Evolutionary conservation across 2,329 filamentous ascomycete genomes (phyloP), one percentile per base, ranked within the genome.

Genomic region (Cadophora gregata): DNA sequence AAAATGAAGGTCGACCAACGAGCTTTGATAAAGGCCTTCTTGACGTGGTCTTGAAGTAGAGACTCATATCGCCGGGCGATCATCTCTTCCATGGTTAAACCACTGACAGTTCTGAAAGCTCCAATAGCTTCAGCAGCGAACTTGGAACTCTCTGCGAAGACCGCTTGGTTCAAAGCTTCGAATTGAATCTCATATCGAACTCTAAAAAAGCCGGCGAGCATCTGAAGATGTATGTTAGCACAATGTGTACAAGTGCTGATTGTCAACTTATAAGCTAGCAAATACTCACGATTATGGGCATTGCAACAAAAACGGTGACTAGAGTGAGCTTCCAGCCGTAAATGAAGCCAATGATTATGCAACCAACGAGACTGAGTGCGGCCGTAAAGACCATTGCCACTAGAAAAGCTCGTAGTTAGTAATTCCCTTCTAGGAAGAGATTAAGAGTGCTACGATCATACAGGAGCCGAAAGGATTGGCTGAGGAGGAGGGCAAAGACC

Each of bases 271-370:
- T 21, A 4, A 24, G 29, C 31, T 36, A 9, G 3, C 27, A 24
- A 29, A 19, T 10, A 45, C 56, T 59, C 38, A 59, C 56, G 3
- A 86, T 81, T 8, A 83, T 76, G 1, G 85, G 85, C 63, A 86
- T 75, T 0, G 81, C 80, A 1, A 90, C 86, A 71, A 87, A 90
- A 9, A 88, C 80, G 0, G 86, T 84, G 0, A 94, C 88, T 0
- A 93, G 79, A 0, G 89, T 87, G 9, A 95, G 81, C 76, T 93
- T 94, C 92, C 92, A 94, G 1, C 90, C 89, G 75, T 90, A 93
- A 4, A 84, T 81, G 72, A 92, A 93, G 0, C 89, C 84, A 61
- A 94, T 90, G 51, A 84, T 80, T 16, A 92, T 78, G 8, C 86
- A 87, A 0, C 90, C 91, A 9, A 87, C 72, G 3, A 94, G 78